Base-by-base conservation (phyloP, 148 eudicot genomes). In the Rheum nobile region DNA sequence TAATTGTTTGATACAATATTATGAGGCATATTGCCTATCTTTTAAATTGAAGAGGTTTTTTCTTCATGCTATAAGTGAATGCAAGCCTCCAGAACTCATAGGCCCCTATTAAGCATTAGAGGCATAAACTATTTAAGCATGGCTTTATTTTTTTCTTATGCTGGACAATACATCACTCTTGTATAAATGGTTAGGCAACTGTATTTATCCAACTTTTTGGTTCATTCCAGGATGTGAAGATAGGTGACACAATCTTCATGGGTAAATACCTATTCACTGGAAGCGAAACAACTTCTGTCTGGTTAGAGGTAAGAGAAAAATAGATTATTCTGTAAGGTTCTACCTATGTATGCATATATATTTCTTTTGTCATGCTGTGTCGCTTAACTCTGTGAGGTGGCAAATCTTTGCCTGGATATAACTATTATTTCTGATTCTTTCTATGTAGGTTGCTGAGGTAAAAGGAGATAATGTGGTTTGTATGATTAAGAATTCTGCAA, bases 201-300 rank as follows among this genome's bases (percentile, higher is more conserved):
- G 70, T 19, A 5, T 65, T 65, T 31, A 17, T 31, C 21, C 9
- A 5, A 34, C 10, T 16, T 61, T 81, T 75, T 46, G 67, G 43
- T 35, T 41, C 74, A 46, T 79, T 71, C 73, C 90, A 94, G 98
- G 92, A 88, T 35, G 96, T 94, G 80, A 88, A 94, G 84, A 88
- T 85, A 80, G 98, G 97, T 48, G 97, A 94, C 79, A 94, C 93
- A 46, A 91, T 94, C 75, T 94, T 94, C 79, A 79, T 94, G 82
- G 98, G 98, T 72, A 90, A 94, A 81, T 94, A 94, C 79, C 84
- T 94, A 77, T 94, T 91, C 80, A 94, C 98, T 26, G 98, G 98
- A 79, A 94, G 97, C 82, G 98, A 94, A 83, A 91, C 89, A 21
- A 94, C 98, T 16, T 94, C 98, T 80, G 97, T 94, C 71, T 94